Evolutionary conservation across 805 yeast species (phyloP).

Genomic region (Ogataea saltuana): DNA sequence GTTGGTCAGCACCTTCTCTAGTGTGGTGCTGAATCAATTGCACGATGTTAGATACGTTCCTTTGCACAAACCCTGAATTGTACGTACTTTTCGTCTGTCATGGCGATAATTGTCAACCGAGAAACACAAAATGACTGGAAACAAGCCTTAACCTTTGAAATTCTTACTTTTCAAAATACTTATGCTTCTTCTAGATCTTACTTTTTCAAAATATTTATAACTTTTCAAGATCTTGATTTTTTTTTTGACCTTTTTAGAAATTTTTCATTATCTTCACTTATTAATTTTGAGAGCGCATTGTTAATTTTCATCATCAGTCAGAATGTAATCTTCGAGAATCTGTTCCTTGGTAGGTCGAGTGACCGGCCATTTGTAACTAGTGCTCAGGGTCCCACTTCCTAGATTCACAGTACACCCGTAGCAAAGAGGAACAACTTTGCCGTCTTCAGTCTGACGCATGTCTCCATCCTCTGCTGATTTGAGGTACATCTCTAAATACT

Average conservation of each 20-base stretch:
- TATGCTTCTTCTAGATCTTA: too few relatives aligned
- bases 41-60: neutral
- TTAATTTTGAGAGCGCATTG: slow-evolving; percentile 12
- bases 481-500: slow-evolving; percentile 29
- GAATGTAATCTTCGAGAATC: slow-evolving; percentile 31
- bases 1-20: slow-evolving; percentile 45
- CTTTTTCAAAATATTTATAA: neutral
- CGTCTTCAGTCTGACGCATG: slow-evolving; percentile 1
- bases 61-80: neutral
- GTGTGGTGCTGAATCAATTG: slow-evolving; percentile 5
- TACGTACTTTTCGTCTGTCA: slow-evolving; percentile 11
- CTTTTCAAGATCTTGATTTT: neutral
- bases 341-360: slow-evolving; percentile 28
- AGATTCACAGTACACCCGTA: slow-evolving; percentile 75
- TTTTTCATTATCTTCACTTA: slow-evolving; percentile 1
- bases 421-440: slow-evolving; percentile 47
- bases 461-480: slow-evolving; percentile 5
- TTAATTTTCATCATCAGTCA: slow-evolving; percentile 27
- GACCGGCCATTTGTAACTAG: slow-evolving; percentile 35
- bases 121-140: neutral
- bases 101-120: neutral
- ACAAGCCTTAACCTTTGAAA: neutral
- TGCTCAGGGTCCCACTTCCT: slow-evolving; percentile 41
- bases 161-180: neutral
- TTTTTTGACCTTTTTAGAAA: neutral